These are phyloP conservation scores for Podospora bellae-mahoneyi DNA, from an alignment of 495 filamentous ascomycete species.

Conservation along the genomic window DNA sequence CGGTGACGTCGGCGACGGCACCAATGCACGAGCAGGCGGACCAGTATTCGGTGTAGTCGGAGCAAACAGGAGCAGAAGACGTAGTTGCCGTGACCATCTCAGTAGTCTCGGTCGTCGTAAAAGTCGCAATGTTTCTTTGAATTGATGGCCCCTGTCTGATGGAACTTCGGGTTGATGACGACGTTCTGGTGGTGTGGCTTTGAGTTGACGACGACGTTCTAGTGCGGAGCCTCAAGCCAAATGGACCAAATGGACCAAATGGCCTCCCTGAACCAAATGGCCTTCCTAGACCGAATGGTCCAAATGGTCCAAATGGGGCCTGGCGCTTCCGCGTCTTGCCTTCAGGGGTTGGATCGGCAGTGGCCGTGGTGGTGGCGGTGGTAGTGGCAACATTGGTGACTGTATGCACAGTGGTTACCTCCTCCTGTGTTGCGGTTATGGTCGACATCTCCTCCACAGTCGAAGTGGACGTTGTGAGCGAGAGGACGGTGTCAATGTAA, in stretches of 20 bases:
- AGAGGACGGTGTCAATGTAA: slow-evolving; percentile 5
- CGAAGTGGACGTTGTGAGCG: background rate
- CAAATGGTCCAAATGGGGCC: too few relatives aligned
- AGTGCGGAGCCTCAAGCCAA: background rate
- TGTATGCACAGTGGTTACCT: background rate
- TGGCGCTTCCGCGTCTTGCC: background rate
- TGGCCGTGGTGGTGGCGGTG: too few relatives aligned
- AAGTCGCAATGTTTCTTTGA: background rate
- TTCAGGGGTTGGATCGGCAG: background rate
- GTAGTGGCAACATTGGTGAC: background rate
- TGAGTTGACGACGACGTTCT: background rate
- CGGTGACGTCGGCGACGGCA: background rate
- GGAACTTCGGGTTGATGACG: too few relatives aligned
- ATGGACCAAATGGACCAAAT: too few relatives aligned
- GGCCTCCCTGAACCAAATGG: too few relatives aligned
- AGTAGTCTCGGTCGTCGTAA: background rate
- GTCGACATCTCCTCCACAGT: background rate
- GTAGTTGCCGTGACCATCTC: background rate
- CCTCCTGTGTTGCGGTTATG: background rate
- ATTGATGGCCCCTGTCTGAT: background rate
- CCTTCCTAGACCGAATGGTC: too few relatives aligned
- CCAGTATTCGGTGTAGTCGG: background rate
- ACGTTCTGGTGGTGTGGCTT: too few relatives aligned
- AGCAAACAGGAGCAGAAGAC: background rate
- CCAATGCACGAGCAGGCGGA: slow-evolving; percentile 7